Base-by-base conservation (phyloP, 768 basidiomycete genomes). In the Leucosporidium scottii region DNA sequence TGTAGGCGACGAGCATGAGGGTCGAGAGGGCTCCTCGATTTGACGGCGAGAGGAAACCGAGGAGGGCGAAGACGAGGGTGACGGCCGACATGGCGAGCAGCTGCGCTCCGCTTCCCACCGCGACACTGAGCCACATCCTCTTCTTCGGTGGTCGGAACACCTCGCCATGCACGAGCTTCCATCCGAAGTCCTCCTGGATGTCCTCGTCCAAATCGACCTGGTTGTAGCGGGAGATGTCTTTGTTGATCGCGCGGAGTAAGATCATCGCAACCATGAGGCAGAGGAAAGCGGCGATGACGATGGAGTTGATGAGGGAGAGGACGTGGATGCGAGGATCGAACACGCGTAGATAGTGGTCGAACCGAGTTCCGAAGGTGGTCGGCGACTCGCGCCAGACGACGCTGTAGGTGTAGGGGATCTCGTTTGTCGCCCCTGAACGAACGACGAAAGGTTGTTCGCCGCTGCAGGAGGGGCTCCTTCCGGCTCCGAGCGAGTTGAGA, bases 161-260 rank as follows among this genome's bases (percentile, higher is more conserved):
- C 79, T 98, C 94, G 27, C 92, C 93, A 73, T 96, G 92, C 28
- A 98, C 86, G 23, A 98, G 84, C 76, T 98, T 98, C 94, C 94
- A 98, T 2, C 94, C 94, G 84, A 88, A 94, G 74, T 98, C 94
- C 80, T 98, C 94, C 64, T 76, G 74, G 20, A 66, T 44, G 48
- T 66, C 61, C 44, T 91, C 90, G 70, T 87, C 89, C 49, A 96
- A 80, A 76, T 96, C 93, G 64, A 93, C 88, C 4, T 91, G 88
- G 74, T 97, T 96, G 79, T 97, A 98, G n/a, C 93, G 85, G 53
- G 85, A 85, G 67, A 96, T 91, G 86, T 98, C 94, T 77, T 90
- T 86, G 55, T 88, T 85, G 48, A 98, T 88, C 56, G 85, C 92
- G 57, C 91, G 85, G 69, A 88, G 78, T 20, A 98, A 83, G 65